Conservation (phyloP, 192 early-diverging fungal species). For the Rhizoclosmatium sp. region DNA sequence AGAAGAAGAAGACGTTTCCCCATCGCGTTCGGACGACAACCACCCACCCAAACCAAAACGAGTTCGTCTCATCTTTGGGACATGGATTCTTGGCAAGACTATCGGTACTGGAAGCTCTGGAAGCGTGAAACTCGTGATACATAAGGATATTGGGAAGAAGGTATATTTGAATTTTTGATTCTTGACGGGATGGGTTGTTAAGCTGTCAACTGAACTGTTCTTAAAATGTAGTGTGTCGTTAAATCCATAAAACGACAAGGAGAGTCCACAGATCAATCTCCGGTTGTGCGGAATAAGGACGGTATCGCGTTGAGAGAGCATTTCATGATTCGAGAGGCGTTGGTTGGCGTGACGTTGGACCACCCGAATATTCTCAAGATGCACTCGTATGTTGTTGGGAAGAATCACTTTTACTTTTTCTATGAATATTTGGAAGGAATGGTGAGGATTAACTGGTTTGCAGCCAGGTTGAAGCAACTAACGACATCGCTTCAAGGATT, state of each 20-base stretch:
- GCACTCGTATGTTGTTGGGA: constrained; percentile 42
- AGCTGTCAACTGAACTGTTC: not conserved
- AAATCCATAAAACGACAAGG: constrained; percentile 46
- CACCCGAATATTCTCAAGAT: constrained; percentile 50
- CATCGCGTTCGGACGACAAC: too few species aligned
- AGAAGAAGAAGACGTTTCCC: constrained; percentile 2
- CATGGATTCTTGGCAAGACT: constrained; percentile 50
- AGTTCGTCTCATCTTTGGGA: constrained; percentile 35
- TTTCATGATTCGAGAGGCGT: constrained; percentile 53
- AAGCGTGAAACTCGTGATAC: constrained; percentile 46
- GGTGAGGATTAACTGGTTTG: constrained; percentile 18
- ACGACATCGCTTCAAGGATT: constrained; percentile 27
- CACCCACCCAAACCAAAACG: not conserved
- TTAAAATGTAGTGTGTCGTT: constrained; percentile 46
- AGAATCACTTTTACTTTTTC: constrained; percentile 56
- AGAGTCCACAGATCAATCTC: not conserved
- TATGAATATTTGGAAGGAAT: constrained; percentile 49
- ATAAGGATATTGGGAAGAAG: constrained; percentile 44
- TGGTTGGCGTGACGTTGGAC: constrained; percentile 42
- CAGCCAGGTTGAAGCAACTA: not conserved
- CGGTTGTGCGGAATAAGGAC: constrained; percentile 28
- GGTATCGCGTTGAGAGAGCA: constrained; percentile 46
- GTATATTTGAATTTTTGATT: constrained; percentile 29
- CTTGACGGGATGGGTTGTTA: not conserved
- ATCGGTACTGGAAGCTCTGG: constrained; percentile 48